phyloP scores from a whole-genome alignment of 805 yeast species.

The Zygotorulaspora chibaensis region DNA sequence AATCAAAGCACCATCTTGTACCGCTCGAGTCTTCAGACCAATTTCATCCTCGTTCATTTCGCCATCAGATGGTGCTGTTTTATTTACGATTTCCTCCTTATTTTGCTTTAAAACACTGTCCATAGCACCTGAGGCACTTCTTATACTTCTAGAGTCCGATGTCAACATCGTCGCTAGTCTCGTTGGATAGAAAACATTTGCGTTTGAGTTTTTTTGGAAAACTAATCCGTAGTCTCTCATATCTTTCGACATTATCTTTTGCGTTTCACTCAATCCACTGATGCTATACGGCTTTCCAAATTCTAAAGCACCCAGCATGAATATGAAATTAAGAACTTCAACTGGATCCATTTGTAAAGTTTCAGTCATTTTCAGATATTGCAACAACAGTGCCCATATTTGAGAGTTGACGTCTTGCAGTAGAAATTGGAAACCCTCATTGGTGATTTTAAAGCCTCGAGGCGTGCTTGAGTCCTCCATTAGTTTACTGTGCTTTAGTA shows the following conservation, averaged over 20 bases:
- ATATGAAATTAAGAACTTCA: conserved; percentile 88
- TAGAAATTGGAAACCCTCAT: conserved; percentile 88
- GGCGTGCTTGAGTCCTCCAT: conserved; percentile 61
- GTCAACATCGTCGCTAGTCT: conserved; percentile 85
- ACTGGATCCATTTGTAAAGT: conserved; percentile 90
- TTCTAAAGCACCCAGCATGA: conserved; percentile 89
- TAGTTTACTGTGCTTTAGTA: conserved; percentile 74
- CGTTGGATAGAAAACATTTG: conserved; percentile 80
- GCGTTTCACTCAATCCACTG: conserved; percentile 69
- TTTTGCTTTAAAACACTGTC: conserved; percentile 53
- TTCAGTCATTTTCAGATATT: conserved; percentile 81
- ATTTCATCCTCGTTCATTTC: conserved; percentile 30
- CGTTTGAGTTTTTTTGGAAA: conserved; percentile 56
- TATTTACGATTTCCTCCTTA: conserved; percentile 18
- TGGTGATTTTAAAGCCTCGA: conserved; percentile 64
- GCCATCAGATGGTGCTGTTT: conserved; percentile 12
- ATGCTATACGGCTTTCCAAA: conserved; percentile 82
- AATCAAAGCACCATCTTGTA: conserved; percentile 64
- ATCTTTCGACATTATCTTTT: conserved; percentile 80
- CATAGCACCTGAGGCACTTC: conserved; percentile 72
- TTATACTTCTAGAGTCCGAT: conserved; percentile 68
- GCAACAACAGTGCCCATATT: conserved; percentile 86
- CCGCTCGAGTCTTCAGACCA: conserved; percentile 22
- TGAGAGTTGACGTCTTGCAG: conserved; percentile 91
- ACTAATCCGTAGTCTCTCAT: conserved; percentile 88